Conservation (phyloP, 2,329 filamentous ascomycete species). For the Ophiostoma sp. region DNA sequence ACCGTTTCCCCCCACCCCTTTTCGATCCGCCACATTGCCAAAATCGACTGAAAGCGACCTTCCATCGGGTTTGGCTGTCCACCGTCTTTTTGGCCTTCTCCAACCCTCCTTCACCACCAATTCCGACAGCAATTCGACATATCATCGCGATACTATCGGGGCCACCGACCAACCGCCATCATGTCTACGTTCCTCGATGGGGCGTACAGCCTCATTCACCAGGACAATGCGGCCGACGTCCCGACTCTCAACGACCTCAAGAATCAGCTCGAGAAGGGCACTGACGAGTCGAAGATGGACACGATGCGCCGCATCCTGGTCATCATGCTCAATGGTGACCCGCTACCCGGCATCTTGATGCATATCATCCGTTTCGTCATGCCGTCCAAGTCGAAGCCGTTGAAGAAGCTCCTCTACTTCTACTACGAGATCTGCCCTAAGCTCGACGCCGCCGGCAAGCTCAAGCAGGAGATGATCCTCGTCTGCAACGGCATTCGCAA, state of each 20-base stretch:
- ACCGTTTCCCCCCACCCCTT: conserved; percentile 1
- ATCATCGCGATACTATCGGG: background rate
- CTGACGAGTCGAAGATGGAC: conserved; percentile 87
- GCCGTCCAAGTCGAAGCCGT: conserved; percentile 92
- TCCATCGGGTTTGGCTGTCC: background rate
- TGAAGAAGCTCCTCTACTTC: conserved; percentile 98
- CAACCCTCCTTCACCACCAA: background rate
- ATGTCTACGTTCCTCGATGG: conserved; percentile 96
- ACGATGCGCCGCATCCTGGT: conserved; percentile 96
- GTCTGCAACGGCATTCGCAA: conserved; percentile 99
- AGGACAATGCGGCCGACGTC: conserved; percentile 94
- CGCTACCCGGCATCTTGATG: conserved; percentile 95
- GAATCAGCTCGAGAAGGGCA: conserved; percentile 90
- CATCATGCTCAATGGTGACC: conserved; percentile 96
- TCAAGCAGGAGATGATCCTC: conserved; percentile 99
- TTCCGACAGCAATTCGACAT: background rate
- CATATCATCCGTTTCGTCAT: conserved; percentile 99
- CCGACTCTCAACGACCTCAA: conserved; percentile 88
- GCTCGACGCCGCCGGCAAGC: conserved; percentile 84
- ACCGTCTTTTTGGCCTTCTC: conserved; percentile 5
- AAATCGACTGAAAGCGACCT: background rate
- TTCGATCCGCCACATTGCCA: conserved; percentile 6
- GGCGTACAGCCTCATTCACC: conserved; percentile 93
- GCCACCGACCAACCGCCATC: conserved; percentile 43
- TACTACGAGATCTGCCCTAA: conserved; percentile 99